phyloP scores from a whole-genome alignment of 768 basidiomycete genomes.

The Boletus subcaerulescens region DNA sequence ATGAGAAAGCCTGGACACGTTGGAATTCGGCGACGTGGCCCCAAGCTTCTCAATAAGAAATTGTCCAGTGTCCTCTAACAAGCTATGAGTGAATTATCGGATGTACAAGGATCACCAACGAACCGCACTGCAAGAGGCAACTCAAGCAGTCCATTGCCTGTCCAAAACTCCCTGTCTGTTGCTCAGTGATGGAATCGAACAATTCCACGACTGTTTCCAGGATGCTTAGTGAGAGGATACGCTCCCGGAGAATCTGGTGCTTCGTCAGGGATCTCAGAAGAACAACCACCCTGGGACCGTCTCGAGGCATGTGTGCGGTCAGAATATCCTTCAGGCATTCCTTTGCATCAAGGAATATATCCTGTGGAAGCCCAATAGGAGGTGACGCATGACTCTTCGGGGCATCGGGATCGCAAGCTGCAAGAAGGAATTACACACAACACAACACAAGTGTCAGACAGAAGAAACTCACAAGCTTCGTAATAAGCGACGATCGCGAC shows the following conservation, averaged over 20 bases:
- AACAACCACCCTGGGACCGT: conserved; percentile 19
- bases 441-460: no score
- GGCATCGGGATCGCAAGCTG: no score
- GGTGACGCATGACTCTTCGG: no score
- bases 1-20: conserved; percentile 7
- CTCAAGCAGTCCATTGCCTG: conserved; percentile 23
- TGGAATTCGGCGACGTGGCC: not conserved
- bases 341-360: no score
- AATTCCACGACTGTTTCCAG: conserved; percentile 10
- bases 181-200: conserved; percentile 8
- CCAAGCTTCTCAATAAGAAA: conserved; percentile 8
- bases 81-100: not conserved
- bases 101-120: not conserved
- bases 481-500: conserved; percentile 21
- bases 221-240: conserved; percentile 12
- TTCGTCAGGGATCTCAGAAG: conserved; percentile 19
- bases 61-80: conserved; percentile 8
- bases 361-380: no score
- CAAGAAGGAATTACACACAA: not conserved
- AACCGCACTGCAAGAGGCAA: conserved; percentile 18
- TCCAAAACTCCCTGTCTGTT: conserved; percentile 5
- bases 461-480: conserved; percentile 12
- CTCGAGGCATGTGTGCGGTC: conserved; percentile 10
- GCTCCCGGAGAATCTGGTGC: conserved; percentile 10
- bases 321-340: conserved; percentile 6